phyloP scores from a whole-genome alignment of 106 monocot genomes.

The Allium fistulosum region DNA sequence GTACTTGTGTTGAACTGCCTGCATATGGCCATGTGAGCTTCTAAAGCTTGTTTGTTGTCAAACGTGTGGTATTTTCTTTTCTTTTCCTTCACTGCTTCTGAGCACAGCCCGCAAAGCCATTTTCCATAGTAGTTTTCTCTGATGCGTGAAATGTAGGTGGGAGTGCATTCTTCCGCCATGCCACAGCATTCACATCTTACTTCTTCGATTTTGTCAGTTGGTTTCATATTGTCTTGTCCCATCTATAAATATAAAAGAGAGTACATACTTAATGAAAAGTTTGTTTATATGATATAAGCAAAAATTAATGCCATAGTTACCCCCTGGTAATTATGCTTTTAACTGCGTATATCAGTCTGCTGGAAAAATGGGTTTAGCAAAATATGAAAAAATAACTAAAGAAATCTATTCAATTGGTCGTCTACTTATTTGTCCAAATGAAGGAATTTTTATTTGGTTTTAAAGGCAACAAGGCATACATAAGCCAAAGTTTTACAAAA shows the following conservation, averaged over 20 bases:
- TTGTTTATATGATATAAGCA: neutral
- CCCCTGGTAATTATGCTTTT: no score
- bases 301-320: no score
- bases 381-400: no score
- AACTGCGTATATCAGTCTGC: no score
- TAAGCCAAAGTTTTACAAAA: no score
- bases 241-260: neutral
- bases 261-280: neutral
- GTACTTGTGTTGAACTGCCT: constrained; percentile 22
- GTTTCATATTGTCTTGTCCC: neutral
- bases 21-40: constrained; percentile 20
- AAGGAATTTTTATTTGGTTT: no score
- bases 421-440: no score
- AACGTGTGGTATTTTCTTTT: constrained; percentile 7
- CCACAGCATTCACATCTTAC: constrained; percentile 25
- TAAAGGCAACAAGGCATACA: no score
- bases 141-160: constrained; percentile 19
- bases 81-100: constrained; percentile 26
- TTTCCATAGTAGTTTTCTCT: constrained; percentile 12
- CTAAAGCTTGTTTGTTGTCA: constrained; percentile 10
- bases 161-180: constrained; percentile 23
- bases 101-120: constrained; percentile 31
- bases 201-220: neutral
- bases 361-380: no score
- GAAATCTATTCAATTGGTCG: no score